Base-by-base conservation (phyloP, 257 asterid genomes). In the Apocynum venetum region DNA sequence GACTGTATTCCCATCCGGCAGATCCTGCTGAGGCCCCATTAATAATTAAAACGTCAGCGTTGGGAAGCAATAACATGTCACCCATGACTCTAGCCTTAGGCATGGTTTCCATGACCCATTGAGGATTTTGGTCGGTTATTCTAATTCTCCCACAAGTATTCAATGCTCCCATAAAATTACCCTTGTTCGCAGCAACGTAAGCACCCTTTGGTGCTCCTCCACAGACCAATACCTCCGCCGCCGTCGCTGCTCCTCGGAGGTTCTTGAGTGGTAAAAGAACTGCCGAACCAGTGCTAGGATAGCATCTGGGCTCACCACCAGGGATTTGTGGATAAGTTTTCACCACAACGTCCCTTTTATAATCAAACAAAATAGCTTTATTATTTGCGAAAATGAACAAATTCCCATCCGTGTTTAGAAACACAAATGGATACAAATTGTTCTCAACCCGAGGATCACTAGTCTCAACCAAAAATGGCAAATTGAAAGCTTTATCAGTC, bases 61-160 rank as follows among this genome's bases (percentile, higher is more conserved):
- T 81, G 0, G 92, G 90, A 17, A 88, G 48, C 20, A 86, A 38
- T 12, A 86, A 46, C 90, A 88, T 88, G 72, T 88, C 90, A 19
- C 92, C 86, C 90, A 88, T 86, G 78, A 80, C 82, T 19, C 90
- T 75, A 66, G 83, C 76, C 9, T 52, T 1, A 3, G 92, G 92
- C 92, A 88, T 88, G 46, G 80, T 83, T 72, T 88, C 92, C 89
- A 84, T 83, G 14, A 14, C 67, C 92, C 90, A 88, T 48, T 80
- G 72, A 2, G 92, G 92, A 49, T 84, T 81, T 48, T 59, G 79
- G 71, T 78, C 89, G 13, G 76, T 83, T 75, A 88, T 75, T 8
- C 44, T 44, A 25, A 88, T 86, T 52, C 89, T 77, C 1, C 85
- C 88, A 0, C 92, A 88, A 9, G 86, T 86, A 7, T 78, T 83